These are phyloP conservation scores for Xylaria sp. DNA, from an alignment of 495 filamentous ascomycete species.

Conservation along the genomic window DNA sequence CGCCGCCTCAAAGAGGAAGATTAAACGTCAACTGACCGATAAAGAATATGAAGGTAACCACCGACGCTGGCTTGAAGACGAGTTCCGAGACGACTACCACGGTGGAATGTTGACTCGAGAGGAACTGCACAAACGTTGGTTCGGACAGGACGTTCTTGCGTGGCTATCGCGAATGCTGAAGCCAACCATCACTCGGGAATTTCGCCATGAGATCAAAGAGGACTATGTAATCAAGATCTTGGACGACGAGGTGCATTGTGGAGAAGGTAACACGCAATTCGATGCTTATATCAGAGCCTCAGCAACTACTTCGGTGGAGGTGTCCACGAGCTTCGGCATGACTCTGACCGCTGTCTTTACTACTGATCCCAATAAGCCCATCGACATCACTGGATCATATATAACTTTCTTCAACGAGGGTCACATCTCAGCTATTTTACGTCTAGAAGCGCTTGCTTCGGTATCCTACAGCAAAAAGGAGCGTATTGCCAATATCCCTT, in stretches of 20 bases:
- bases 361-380: not conserved
- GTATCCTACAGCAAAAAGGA: slow-evolving; percentile 24
- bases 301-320: slow-evolving; percentile 31
- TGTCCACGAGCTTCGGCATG: slow-evolving; percentile 39
- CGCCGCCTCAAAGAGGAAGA: slow-evolving; percentile 27
- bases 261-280: slow-evolving; percentile 13
- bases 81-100: slow-evolving; percentile 44
- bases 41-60: slow-evolving; percentile 33
- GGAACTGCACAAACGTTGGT: slow-evolving; percentile 40
- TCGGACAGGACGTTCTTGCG: slow-evolving; percentile 30
- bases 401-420: slow-evolving; percentile 43
- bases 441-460: slow-evolving; percentile 32
- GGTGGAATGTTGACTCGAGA: slow-evolving; percentile 25
- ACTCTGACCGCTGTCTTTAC: slow-evolving; percentile 30
- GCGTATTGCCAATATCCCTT: slow-evolving; percentile 20
- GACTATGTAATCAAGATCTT: slow-evolving; percentile 30
- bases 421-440: slow-evolving; percentile 34
- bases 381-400: slow-evolving; percentile 38
- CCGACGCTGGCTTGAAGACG: slow-evolving; percentile 45
- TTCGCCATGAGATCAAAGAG: slow-evolving; percentile 27
- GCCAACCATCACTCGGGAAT: slow-evolving; percentile 23
- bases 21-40: slow-evolving; percentile 35
- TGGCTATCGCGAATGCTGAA: slow-evolving; percentile 24
- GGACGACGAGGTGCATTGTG: slow-evolving; percentile 29
- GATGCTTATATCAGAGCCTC: slow-evolving; percentile 25